phyloP scores from a whole-genome alignment of 106 monocot genomes.

The Posidonia australis region DNA sequence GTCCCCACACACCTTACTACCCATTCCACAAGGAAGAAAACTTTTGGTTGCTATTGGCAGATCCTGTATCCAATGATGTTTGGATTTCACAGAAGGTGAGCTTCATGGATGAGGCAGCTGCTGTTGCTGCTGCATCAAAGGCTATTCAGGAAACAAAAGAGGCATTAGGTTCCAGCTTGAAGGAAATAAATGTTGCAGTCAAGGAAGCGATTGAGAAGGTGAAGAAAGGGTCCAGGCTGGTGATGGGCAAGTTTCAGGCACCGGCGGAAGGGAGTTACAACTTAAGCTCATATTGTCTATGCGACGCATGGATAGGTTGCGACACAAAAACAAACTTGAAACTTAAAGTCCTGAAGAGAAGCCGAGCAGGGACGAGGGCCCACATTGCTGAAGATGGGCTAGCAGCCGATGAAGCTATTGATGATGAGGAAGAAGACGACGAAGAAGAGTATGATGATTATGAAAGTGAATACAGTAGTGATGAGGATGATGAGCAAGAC shows the following conservation, averaged over 20 bases:
- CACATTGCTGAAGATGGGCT: slow-evolving; percentile 46
- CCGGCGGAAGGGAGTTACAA: slow-evolving; percentile 71
- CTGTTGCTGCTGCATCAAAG: slow-evolving; percentile 68
- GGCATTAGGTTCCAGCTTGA: slow-evolving; percentile 48
- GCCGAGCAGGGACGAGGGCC: slow-evolving; percentile 51
- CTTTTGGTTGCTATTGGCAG: slow-evolving; percentile 80
- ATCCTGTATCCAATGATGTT: slow-evolving; percentile 59
- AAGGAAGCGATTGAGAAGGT: slow-evolving; percentile 74
- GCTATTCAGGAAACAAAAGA: slow-evolving; percentile 78
- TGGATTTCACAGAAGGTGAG: slow-evolving; percentile 94
- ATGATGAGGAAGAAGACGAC: slow-evolving; percentile 70
- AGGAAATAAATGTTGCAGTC: slow-evolving; percentile 54
- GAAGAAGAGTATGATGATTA: slow-evolving; percentile 69
- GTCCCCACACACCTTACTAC: slow-evolving; percentile 63
- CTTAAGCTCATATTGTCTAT: slow-evolving; percentile 54
- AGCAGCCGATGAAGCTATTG: slow-evolving; percentile 26
- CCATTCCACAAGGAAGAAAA: slow-evolving; percentile 95
- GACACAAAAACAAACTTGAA: slow-evolving; percentile 63
- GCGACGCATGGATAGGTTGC: slow-evolving; percentile 86
- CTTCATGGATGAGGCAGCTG: slow-evolving; percentile 73
- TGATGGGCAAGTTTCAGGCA: slow-evolving; percentile 91
- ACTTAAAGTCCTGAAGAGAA: slow-evolving; percentile 61
- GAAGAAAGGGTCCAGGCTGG: slow-evolving; percentile 67
- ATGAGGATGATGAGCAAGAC: slow-evolving; percentile 34
- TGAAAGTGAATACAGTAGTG: slow-evolving; percentile 84